These are phyloP conservation scores for Talaromyces verruculosus DNA, from an alignment of 2,329 filamentous ascomycete species.

Conservation along the genomic window DNA sequence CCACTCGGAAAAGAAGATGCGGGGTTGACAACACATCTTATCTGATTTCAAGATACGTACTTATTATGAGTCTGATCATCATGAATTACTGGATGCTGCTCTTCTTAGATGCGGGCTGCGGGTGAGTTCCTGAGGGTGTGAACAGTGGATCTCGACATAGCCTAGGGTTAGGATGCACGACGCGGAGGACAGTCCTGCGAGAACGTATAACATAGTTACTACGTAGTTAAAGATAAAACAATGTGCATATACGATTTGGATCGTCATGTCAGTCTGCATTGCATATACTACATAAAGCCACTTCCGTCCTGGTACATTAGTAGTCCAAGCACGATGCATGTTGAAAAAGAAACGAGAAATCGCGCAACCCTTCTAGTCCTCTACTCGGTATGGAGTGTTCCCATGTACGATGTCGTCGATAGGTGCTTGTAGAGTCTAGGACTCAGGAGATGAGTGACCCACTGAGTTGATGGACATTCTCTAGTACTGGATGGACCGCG, in stretches of 20 bases:
- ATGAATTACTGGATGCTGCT: too few relatives aligned
- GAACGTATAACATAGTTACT: not conserved
- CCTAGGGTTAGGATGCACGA: not conserved
- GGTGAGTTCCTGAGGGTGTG: not conserved
- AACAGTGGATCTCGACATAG: not conserved
- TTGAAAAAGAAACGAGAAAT: constrained; percentile 6
- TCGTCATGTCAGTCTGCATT: not conserved
- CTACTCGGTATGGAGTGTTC: not conserved
- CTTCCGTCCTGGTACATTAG: not conserved
- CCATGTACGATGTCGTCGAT: constrained; percentile 3
- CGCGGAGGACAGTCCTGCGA: not conserved
- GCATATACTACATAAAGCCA: not conserved
- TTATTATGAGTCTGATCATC: not conserved
- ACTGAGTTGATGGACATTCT: not conserved
- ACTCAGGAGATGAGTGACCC: not conserved
- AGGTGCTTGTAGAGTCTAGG: not conserved
- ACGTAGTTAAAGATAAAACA: not conserved
- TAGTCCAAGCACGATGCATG: not conserved
- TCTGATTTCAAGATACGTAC: not conserved
- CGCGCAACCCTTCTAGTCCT: not conserved
- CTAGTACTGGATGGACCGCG: not conserved
- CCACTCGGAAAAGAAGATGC: not conserved
- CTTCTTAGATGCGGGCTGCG: not conserved
- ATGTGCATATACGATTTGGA: not conserved
- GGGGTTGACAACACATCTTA: not conserved